phyloP scores from a whole-genome alignment of 108 stramenopile genomes.

The Cyclotella distinguenda region DNA sequence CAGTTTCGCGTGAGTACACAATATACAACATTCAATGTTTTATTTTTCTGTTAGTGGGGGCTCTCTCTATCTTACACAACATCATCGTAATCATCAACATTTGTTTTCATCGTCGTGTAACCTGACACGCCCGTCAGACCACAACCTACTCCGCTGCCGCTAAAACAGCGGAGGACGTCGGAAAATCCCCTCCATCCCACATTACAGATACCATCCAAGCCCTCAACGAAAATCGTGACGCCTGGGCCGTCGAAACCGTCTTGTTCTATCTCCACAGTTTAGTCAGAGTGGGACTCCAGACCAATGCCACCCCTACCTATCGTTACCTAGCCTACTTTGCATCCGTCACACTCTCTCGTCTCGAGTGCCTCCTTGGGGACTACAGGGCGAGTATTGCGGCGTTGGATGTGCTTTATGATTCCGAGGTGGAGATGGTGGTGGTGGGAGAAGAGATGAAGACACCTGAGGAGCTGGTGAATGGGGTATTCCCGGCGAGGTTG shows the following conservation, averaged over 20 bases:
- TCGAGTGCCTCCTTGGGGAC: conserved; percentile 96
- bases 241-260: conserved; percentile 94
- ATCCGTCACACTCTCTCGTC: conserved; percentile 85
- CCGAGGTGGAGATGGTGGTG: conserved; percentile 30
- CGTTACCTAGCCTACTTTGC: conserved; percentile 93
- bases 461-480: conserved; percentile 64
- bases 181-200: conserved; percentile 52
- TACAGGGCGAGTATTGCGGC: conserved; percentile 79
- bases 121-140: too few species aligned
- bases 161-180: conserved; percentile 53
- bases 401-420: conserved; percentile 57
- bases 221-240: conserved; percentile 68
- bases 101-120: too few species aligned
- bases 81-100: too few species aligned
- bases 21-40: background rate
- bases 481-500: conserved; percentile 83
- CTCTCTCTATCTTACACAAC: too few species aligned
- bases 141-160: conserved; percentile 64
- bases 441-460: conserved; percentile 55
- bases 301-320: conserved; percentile 61
- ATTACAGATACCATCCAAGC: conserved; percentile 67
- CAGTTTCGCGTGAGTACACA: conserved; percentile 68
- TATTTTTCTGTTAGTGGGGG: too few species aligned
- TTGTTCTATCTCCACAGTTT: conserved; percentile 89
- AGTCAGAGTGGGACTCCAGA: conserved; percentile 62